Base-by-base conservation (phyloP, 2,329 filamentous ascomycete genomes). In the Colletotrichum australisinense region DNA sequence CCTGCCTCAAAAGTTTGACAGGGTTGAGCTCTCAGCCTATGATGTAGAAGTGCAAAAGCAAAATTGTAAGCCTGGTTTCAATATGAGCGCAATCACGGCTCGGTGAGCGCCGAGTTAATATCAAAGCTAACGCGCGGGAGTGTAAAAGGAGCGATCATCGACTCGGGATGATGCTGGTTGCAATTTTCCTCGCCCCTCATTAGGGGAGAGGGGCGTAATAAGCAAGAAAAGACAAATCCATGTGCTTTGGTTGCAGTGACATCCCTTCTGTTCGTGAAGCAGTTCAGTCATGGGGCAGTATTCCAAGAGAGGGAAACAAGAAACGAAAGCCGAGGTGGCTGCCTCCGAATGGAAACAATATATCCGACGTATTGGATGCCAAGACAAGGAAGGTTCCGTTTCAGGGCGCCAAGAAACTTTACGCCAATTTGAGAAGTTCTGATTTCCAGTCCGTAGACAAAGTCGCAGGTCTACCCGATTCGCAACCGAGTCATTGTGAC, bases 321-420 rank as follows among this genome's bases (percentile, higher is more conserved):
- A 55, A 53, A 46, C 12, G 12, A 2, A 69, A 22, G 42, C 24
- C 28, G 14, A 67, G 46, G 22, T 32, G 46, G 22, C 30, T 64
- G 49, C 16, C 38, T 38, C 4, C 26, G 30, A 22, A 35, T 58
- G 2, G 8, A 24, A 30, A 32, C 16, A 24, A 12, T 11, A n/a
- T 38, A 22, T 49, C 24, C 35, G 35, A 32, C 46, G 26, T 57
- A 63, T 62, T 24, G 57, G 69, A 67, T 72, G 69, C 57, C 57
- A 67, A 67, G 57, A 28, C n/a, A 26, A 71, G 63, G 16, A 60
- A 62, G 16, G 56, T 28, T 16, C 24, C 64, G 69, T 72, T 72
- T 67, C 69, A 67, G 28, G 32, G n/a, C 30, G 63, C 46, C 56
- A 67, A 72, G 57, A 56, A 62, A 72, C 30, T 57, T 35, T 62